Conservation (phyloP, 768 basidiomycete genomes). For the Podaxis mareebaensis region DNA sequence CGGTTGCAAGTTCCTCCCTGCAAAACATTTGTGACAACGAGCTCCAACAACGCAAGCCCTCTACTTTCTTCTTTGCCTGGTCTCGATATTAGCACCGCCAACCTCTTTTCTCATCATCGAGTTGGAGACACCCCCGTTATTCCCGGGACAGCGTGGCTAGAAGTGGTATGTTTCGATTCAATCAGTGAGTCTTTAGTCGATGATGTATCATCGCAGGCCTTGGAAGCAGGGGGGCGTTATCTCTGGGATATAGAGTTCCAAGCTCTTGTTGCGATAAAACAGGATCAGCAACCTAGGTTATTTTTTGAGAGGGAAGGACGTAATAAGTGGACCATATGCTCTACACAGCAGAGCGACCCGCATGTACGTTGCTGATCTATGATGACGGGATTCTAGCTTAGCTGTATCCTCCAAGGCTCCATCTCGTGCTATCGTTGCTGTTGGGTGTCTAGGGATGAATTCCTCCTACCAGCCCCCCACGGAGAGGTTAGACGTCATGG, state of each 20-base stretch:
- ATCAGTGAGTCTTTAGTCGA: background rate
- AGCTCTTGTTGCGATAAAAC: background rate
- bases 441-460: background rate
- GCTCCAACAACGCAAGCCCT: background rate
- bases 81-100: background rate
- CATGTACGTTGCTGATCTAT: background rate
- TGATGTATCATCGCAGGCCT: background rate
- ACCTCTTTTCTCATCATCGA: constrained; percentile 8
- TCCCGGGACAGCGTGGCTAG: constrained; percentile 3
- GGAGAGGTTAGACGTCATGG: background rate
- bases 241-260: constrained; percentile 5
- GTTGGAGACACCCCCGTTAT: constrained; percentile 1
- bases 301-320: constrained; percentile 2
- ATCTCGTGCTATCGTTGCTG: background rate
- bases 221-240: constrained; percentile 6
- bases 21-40: background rate
- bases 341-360: background rate
- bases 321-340: background rate
- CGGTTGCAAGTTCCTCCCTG: background rate
- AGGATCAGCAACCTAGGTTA: background rate
- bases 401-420: background rate
- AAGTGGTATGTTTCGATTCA: background rate
- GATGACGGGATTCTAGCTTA: background rate
- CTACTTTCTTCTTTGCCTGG: background rate
- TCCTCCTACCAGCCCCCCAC: background rate